Base-by-base conservation (phyloP, 768 basidiomycete genomes). In the Paxillus involutus region DNA sequence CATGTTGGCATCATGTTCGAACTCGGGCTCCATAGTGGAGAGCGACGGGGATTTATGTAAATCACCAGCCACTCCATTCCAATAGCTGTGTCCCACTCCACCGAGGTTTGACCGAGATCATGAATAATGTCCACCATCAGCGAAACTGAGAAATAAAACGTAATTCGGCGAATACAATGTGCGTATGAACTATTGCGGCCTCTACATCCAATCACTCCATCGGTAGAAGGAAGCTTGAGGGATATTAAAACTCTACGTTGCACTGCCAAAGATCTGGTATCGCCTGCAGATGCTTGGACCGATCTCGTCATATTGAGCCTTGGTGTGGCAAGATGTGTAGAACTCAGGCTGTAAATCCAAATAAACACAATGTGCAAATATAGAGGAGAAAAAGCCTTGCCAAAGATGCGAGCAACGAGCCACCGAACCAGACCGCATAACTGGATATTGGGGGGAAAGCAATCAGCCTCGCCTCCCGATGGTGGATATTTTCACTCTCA, bases 351-450 rank as follows among this genome's bases (percentile, higher is more conserved):
- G 63, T 21, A 58, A 51, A 47, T 13, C 16, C 19, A 49, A 16
- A 41, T 61, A 29, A 61, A 39, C 33, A 36, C 46, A 11, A 39
- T 12, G 33, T 51, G 16, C 10, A 26, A 29, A 39, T 32, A 19
- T 45, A 45, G 19, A 24, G 37, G 44, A 26, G 17, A 24, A 35
- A 29, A 4, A 17, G 11, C 77, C 85, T 72, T 59, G 95, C 93
- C 62, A 96, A 79, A 49, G 93, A 94, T 6, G 95, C 97, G 57
- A 98, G 80, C 35, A 98, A 80, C 7, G 91, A 94, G 26, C 97
- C 97, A 63, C 97, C 97, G 64, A 91, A 98, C 97, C 97, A 99
- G 30, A 98, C 97, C 17, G 97, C 97, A 58, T 92, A 89, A 58
- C 88, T 89, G 51, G 33, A 47, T 41, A 42, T 44, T 51, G 21